Evolutionary conservation across 2,329 filamentous ascomycete genomes (phyloP).

Genomic region (Diplocarpon mali): DNA sequence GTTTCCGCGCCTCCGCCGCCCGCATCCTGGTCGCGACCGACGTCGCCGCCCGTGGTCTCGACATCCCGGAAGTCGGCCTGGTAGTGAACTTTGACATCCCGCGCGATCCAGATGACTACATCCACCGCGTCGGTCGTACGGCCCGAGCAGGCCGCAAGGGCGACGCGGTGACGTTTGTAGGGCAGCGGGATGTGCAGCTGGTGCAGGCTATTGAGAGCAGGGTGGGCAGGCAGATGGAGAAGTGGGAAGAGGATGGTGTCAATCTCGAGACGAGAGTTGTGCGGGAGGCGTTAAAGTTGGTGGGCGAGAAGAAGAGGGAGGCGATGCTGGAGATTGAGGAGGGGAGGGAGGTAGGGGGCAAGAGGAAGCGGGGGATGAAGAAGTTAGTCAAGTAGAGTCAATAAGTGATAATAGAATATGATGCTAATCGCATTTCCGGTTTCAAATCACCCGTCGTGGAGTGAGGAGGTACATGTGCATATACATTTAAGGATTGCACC

Average conservation of each 20-base stretch:
- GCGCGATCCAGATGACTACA: constrained; percentile 93
- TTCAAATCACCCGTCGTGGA: too few species aligned
- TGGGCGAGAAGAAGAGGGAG: constrained; percentile 89
- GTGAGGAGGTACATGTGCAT: too few species aligned
- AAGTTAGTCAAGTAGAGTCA: constrained; percentile 30
- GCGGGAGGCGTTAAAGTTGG: constrained; percentile 73
- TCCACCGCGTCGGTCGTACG: constrained; percentile 90
- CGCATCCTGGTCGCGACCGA: constrained; percentile 90
- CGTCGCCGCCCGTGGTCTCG: constrained; percentile 84
- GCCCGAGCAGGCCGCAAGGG: constrained; percentile 81
- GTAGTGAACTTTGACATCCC: constrained; percentile 96
- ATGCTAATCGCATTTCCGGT: too few species aligned
- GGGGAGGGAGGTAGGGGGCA: constrained; percentile 82
- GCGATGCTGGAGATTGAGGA: constrained; percentile 87
- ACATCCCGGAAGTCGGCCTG: constrained; percentile 83
- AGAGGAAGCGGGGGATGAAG: constrained; percentile 52
- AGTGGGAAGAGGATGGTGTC: constrained; percentile 82
- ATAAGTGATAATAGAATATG: too few species aligned
- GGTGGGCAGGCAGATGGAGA: constrained; percentile 68
- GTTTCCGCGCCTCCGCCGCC: constrained; percentile 83
- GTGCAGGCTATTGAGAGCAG: constrained; percentile 82
- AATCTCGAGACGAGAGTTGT: constrained; percentile 87
- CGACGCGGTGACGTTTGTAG: constrained; percentile 77
- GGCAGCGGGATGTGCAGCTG: constrained; percentile 84
- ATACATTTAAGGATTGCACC: too few species aligned